Evolutionary conservation across 106 monocot genomes (phyloP).

Genomic region (Platanthera zijinensis): DNA sequence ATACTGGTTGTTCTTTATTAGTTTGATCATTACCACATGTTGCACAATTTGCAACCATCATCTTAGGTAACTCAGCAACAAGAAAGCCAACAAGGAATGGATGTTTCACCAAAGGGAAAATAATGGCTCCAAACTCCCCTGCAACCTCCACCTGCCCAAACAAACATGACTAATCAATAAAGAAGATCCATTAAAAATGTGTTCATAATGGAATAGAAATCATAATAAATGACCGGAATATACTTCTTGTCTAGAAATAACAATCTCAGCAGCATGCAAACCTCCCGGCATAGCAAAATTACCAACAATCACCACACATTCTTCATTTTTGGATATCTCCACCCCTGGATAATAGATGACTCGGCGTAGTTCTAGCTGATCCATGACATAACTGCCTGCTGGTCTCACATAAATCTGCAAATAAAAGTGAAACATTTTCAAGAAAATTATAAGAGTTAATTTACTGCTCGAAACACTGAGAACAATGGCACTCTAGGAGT

Average conservation of each 20-base stretch:
- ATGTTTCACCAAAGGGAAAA: constrained; percentile 89
- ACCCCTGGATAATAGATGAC: constrained; percentile 44
- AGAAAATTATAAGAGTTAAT: neutral
- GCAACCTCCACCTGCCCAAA: constrained; percentile 49
- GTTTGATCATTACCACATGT: constrained; percentile 5
- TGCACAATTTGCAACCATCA: constrained; percentile 12
- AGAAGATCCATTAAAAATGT: neutral
- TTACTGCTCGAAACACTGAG: neutral
- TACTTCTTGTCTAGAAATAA: constrained; percentile 63
- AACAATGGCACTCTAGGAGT: neutral
- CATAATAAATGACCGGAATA: neutral
- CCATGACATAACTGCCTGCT: constrained; percentile 97
- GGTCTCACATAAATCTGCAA: constrained; percentile 90
- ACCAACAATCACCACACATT: constrained; percentile 53
- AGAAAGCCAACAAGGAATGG: constrained; percentile 97
- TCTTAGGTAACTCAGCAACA: constrained; percentile 70
- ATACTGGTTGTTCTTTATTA: constrained; percentile 11
- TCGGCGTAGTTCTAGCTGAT: constrained; percentile 72
- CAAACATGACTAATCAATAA: neutral
- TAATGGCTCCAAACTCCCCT: constrained; percentile 60
- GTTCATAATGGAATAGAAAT: neutral
- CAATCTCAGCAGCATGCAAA: constrained; percentile 60
- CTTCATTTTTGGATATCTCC: constrained; percentile 33
- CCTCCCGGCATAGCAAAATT: constrained; percentile 71
- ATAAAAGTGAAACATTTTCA: neutral